A percentile compares a stretch with the other conserved stretches of the same genome.
These are phyloP conservation scores for Glutinoglossum americanum DNA, from an alignment of 495 filamentous ascomycete species.

Conservation along the genomic window DNA sequence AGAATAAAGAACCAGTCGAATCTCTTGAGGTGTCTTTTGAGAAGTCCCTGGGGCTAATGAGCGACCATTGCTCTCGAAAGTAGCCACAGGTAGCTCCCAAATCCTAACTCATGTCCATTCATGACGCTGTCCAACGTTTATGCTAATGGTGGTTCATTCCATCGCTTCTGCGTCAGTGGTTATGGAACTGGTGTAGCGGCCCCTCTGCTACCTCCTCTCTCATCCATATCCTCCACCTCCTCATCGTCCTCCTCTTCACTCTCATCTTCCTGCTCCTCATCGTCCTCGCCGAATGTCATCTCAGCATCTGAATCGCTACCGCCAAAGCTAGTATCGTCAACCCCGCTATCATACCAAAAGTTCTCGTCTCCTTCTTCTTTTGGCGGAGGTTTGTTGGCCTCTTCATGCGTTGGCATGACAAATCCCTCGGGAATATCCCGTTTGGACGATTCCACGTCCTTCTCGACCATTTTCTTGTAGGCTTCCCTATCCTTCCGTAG, in stretches of 20 bases:
- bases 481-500: conserved; percentile 44
- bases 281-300: conserved; percentile 33
- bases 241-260: conserved; percentile 9
- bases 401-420: conserved; percentile 49
- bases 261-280: conserved; percentile 26
- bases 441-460: conserved; percentile 51
- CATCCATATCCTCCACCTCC: background rate
- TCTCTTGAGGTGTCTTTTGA: background rate
- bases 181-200: background rate
- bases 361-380: conserved; percentile 49
- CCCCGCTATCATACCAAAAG: conserved; percentile 70
- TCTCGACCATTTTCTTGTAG: conserved; percentile 47
- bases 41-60: background rate
- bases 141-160: background rate
- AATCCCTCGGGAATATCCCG: conserved; percentile 62
- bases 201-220: background rate
- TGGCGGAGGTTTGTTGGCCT: conserved; percentile 38
- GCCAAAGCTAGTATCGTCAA: conserved; percentile 44
- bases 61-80: background rate
- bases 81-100: background rate
- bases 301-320: conserved; percentile 45
- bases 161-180: background rate
- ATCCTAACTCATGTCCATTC: background rate
- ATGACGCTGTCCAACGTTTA: too few relatives aligned
- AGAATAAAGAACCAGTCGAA: background rate